Evolutionary conservation across 495 filamentous ascomycete species (phyloP), one percentile per base, ranked within the genome.

Genomic region (Hyaloscypha bicolor): DNA sequence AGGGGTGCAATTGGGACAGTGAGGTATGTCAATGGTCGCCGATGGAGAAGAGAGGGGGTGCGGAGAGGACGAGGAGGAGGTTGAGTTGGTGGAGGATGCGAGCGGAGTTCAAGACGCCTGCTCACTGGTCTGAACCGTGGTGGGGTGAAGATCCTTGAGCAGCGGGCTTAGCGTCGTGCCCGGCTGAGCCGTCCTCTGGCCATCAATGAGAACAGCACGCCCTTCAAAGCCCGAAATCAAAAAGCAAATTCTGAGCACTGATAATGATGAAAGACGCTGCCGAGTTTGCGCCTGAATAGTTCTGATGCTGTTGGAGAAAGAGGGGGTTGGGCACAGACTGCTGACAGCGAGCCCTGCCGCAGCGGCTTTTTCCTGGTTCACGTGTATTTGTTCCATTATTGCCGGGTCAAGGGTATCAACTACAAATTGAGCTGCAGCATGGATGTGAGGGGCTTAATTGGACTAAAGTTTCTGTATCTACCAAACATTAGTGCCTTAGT

Each of bases 1-100:
- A 14, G 19, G 32, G 19, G 22, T 9, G 35, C 62, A 69, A 60
- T 63, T 64, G 55, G 63, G 31, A 32, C 59, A 66, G 19, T 42
- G 52, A 53, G 2, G 57, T 14, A 3, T 22, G 11, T 64, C 39
- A 58, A 59, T 55, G 37, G 63, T 30, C 8, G 57, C 4, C 31
- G 53, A 35, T n/a, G 29, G 48, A 51, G 35, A 12, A 52, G 53
- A 31, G 63, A 48, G 56, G 8, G 32, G 21, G 45, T 25, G 52
- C 57, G 48, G 22, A 59, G 52, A 57, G 32, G 22, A 59, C 12
- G 45, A 56, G 56, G 65, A 25, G 58, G 33, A 39, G 63, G 51
- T 33, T 12, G 63, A 57, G 31, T 48, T n/a, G 42, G 63, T 6
- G 25, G 52, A 58, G 56, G 63, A 59, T 25, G 62, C 25, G 45